phyloP scores from a whole-genome alignment of 2,329 filamentous ascomycete species.

The Beauveria sp. region DNA sequence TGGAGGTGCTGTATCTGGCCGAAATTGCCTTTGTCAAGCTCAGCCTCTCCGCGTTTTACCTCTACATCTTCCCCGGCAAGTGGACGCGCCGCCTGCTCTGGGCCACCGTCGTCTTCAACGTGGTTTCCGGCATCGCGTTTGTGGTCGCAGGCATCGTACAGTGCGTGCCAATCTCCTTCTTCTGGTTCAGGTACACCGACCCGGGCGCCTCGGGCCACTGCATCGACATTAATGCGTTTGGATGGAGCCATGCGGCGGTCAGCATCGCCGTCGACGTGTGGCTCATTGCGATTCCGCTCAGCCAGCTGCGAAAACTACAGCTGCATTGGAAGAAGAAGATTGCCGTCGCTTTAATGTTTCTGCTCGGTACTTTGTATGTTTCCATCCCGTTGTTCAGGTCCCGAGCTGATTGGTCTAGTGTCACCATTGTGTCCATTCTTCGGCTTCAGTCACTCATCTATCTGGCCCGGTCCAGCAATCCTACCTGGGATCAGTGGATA shows the following conservation, averaged over 20 bases:
- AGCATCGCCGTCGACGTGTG: constrained; percentile 45
- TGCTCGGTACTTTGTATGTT: constrained; percentile 37
- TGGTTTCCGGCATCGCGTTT: constrained; percentile 33
- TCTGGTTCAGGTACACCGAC: constrained; percentile 45
- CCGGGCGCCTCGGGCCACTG: constrained; percentile 36
- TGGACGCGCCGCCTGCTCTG: constrained; percentile 33
- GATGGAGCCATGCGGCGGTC: constrained; percentile 43
- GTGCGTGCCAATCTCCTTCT: constrained; percentile 42
- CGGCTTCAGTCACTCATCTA: constrained; percentile 17
- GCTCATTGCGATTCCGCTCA: constrained; percentile 44
- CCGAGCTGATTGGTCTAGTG: constrained; percentile 11
- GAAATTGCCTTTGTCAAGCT: constrained; percentile 40
- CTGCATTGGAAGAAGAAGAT: constrained; percentile 41
- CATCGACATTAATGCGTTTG: constrained; percentile 39
- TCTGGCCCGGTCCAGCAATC: constrained; percentile 18
- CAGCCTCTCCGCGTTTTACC: constrained; percentile 46
- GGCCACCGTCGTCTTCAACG: constrained; percentile 32
- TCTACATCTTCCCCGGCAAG: constrained; percentile 42
- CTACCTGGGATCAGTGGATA: constrained; percentile 18
- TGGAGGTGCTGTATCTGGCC: constrained; percentile 38
- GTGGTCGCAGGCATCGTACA: constrained; percentile 40
- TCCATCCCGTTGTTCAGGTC: background rate
- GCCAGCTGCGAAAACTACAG: constrained; percentile 33
- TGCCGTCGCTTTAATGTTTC: constrained; percentile 42
- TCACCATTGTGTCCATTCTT: constrained; percentile 19